Conservation (phyloP, 176 grass and related monocot species). For the Cenchrus purpureus region DNA sequence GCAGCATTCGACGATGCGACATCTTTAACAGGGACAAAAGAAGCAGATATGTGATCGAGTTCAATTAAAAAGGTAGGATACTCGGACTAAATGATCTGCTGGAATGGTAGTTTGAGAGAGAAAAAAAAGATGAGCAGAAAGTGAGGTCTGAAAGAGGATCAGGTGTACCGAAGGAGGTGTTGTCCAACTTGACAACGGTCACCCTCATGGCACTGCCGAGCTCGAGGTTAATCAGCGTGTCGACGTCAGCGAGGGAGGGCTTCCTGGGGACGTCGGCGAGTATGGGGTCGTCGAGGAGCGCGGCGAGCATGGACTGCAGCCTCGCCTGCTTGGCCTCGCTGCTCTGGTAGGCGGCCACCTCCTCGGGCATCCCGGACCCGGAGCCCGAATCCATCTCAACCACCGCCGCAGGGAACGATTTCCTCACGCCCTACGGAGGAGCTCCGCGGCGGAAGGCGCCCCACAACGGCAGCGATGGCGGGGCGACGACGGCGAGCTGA, state of each 20-base stretch:
- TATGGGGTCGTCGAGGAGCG: slow-evolving; percentile 82
- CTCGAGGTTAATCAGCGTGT: slow-evolving; percentile 88
- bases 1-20: slow-evolving; percentile 68
- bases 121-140: neutral
- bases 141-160: neutral
- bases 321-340: slow-evolving; percentile 72
- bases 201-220: slow-evolving; percentile 82
- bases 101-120: neutral
- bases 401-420: neutral
- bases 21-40: slow-evolving; percentile 49
- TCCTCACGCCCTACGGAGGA: neutral
- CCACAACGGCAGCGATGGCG: neutral
- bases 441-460: neutral
- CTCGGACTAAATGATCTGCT: neutral
- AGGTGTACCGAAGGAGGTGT: slow-evolving; percentile 66
- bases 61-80: neutral
- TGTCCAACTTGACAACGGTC: slow-evolving; percentile 68
- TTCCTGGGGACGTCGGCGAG: slow-evolving; percentile 64
- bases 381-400: slow-evolving; percentile 37
- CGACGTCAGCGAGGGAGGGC: slow-evolving; percentile 70
- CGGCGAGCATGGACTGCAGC: slow-evolving; percentile 71
- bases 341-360: slow-evolving; percentile 61
- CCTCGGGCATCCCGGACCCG: slow-evolving; percentile 32
- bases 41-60: neutral
- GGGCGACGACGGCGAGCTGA: neutral